Evolutionary conservation across 2,329 filamentous ascomycete genomes (phyloP), one percentile per base, ranked within the genome.

Genomic region (Cephalotrichum gorgonifer): DNA sequence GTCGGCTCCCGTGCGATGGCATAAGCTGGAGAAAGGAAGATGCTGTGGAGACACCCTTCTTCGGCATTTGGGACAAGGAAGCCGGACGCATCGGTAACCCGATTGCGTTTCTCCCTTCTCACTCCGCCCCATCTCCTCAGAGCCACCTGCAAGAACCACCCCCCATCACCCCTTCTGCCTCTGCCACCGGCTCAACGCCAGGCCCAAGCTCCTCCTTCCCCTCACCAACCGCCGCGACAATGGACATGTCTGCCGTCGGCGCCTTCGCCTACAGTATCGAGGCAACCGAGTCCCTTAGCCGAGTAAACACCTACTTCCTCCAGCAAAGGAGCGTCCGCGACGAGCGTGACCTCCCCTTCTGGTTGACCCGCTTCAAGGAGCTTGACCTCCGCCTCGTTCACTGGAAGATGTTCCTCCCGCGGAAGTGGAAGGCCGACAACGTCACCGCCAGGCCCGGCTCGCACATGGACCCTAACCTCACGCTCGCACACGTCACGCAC

Each of bases 401-500:
- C 55, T 65, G 58, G 65, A 67, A 68, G 51, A 63, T 69, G 60
- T 62, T 67, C 35, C 58, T 68, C 1, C 65, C 66, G 5, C 60
- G 60, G 30, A 63, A 64, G 52, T 67, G 66, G 63, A 64, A 64
- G 42, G 64, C 62, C 5, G 60, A 63, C 49, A 60, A 49, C 47
- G 33, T 43, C 33, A 44, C 31, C 26, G 35, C 49, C n/a, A 26
- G 33, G 2, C 44, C 25, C 44, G 49, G 47, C 20, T 17, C n/a
- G 2, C 2, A 11, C 7, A 72, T 74, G 66, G 70, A 74, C 48
- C 70, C 70, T 0, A 74, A 73, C 48, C 57, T 73, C 15, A 72
- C 70, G 0, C 54, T 73, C 7, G 69, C 70, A 1, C 71, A 73
- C 49, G 60, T 72, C 17, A 73, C 67, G 2, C 70, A 73, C 50